Conservation (phyloP, 108 stramenopile genomes). For the Discostella pseudostelligera region DNA sequence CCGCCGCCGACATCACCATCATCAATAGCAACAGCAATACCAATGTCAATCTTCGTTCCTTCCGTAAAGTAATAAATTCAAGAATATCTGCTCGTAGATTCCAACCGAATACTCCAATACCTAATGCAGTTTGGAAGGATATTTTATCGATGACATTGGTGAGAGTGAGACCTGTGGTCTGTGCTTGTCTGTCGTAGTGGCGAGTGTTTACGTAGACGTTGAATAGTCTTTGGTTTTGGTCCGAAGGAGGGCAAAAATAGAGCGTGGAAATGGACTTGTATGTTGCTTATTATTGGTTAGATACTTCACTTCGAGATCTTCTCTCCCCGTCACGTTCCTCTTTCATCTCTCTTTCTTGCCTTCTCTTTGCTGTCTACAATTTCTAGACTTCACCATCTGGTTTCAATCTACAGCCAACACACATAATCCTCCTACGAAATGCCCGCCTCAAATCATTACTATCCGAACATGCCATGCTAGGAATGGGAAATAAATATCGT, state of each 20-base stretch:
- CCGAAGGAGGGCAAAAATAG: too few species aligned
- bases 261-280: too few species aligned
- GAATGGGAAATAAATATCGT: conserved; percentile 74
- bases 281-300: neutral
- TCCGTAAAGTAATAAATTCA: conserved; percentile 61
- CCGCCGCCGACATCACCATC: too few species aligned
- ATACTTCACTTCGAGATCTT: neutral
- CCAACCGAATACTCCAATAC: conserved; percentile 53
- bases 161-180: conserved; percentile 9
- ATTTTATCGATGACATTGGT: conserved; percentile 67
- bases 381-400: conserved; percentile 73
- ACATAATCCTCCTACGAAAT: conserved; percentile 66
- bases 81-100: conserved; percentile 68
- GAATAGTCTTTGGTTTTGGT: too few species aligned
- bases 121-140: conserved; percentile 49
- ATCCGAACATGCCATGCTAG: conserved; percentile 70
- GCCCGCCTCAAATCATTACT: conserved; percentile 51
- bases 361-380: neutral
- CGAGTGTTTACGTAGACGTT: neutral
- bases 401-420: conserved; percentile 87
- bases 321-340: neutral
- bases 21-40: neutral
- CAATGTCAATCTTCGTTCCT: conserved; percentile 34
- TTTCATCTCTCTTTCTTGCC: neutral
- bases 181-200: neutral